Percentiles rank a stretch among this genome's conserved stretches.
phyloP scores from a whole-genome alignment of 108 stramenopile genomes.

The Nitzschia inconspicua region DNA sequence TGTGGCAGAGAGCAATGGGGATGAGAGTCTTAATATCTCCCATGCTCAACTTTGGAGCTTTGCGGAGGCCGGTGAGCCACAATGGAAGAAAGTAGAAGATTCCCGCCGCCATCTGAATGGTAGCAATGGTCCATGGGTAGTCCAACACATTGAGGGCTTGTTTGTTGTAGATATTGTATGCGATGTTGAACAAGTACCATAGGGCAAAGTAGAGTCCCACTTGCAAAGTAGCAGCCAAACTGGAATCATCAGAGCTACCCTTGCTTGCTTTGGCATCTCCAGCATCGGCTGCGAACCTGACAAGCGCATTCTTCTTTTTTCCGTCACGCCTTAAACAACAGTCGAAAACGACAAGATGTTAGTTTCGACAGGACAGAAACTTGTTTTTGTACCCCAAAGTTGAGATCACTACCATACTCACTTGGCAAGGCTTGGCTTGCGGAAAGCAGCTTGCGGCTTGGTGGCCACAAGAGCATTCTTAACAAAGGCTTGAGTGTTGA shows the following conservation, averaged over 20 bases:
- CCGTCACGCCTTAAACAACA: too few relatives aligned
- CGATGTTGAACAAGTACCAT: conserved; percentile 99
- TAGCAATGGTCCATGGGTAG: conserved; percentile 94
- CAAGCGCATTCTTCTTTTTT: too few relatives aligned
- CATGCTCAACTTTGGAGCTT: conserved; percentile 85
- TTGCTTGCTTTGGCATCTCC: conserved; percentile 46
- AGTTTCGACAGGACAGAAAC: too few relatives aligned
- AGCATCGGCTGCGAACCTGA: too few relatives aligned
- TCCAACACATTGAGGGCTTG: conserved; percentile 89
- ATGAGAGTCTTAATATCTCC: conserved; percentile 88
- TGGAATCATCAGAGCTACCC: conserved; percentile 43
- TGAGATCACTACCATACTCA: too few relatives aligned
- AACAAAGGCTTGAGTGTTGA: conserved; percentile 41
- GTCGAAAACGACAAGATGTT: too few relatives aligned
- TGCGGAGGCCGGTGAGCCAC: conserved; percentile 85
- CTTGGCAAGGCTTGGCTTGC: too few relatives aligned
- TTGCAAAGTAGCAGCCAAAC: conserved; percentile 70
- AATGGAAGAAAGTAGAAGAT: conserved; percentile 85
- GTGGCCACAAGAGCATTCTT: conserved; percentile 19
- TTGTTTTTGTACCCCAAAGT: too few relatives aligned
- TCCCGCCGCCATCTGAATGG: conserved; percentile 94
- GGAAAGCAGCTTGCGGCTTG: too few relatives aligned
- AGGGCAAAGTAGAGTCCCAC: conserved; percentile 90
- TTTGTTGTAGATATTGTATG: conserved; percentile 99
- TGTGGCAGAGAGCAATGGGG: conserved; percentile 95